Evolutionary conservation across 176 grass and related monocot species (phyloP), one percentile per base, ranked within the genome.

Genomic region (Raddia distichophylla): DNA sequence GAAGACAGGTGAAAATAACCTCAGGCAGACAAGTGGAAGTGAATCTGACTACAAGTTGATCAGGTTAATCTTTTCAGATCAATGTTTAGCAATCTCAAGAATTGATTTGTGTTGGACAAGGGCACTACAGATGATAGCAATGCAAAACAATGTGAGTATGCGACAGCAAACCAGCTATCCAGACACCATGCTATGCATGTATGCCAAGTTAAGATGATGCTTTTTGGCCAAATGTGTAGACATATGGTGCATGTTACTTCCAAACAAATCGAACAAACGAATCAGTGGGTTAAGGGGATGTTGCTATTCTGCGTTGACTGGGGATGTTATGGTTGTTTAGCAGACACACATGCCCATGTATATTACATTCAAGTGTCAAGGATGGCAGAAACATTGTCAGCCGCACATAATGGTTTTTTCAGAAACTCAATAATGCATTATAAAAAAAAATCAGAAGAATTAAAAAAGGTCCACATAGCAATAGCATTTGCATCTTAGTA

Each of bases 41-140:
- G 11, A 51, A 71, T 16, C 48, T 5, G 35, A 44, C 43, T 75
- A 75, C 10, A 19, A 43, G 72, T 59, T 8, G 3, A 59, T 22
- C 53, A 12, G 11, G 35, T 59, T 55, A 54, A 73, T 35, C 55
- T 6, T 45, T 75, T 75, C 73, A 60, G 57, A n/a, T 8, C 55
- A 75, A 75, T 5, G 54, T 75, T 60, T 60, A n/a, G 73, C 54
- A 75, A 60, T 18, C 55, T 45, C 37, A 75, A 75, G 3, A 75
- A 60, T 22, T 14, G 18, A 16, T 45, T 59, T 60, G 10, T 59
- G 53, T 75, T 75, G 73, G 40, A 75, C 57, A 22, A 59, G 73
- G n/a, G 35, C 12, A 45, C 18, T 45, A 75, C 17, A 75, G 12
- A 75, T 22, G 55, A 35, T 75, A 60, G 10, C 73, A 75, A 60